These are phyloP conservation scores for Umbelopsis vinacea DNA, from an alignment of 192 early-diverging fungal species.

Conservation along the genomic window DNA sequence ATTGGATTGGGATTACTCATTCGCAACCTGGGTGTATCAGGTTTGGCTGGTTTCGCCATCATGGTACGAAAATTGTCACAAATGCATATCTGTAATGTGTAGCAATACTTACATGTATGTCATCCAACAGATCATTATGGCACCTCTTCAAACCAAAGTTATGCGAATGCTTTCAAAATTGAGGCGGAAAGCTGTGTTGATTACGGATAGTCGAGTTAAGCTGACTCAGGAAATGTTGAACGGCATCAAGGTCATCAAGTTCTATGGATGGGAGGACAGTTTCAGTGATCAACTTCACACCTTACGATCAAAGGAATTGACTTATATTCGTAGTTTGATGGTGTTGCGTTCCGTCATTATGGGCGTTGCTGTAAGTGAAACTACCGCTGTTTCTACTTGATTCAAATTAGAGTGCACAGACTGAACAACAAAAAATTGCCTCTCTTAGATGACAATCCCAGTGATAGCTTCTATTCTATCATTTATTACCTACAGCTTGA, in stretches of 20 bases:
- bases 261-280: conserved; percentile 70
- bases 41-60: conserved; percentile 63
- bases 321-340: conserved; percentile 39
- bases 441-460: conserved; percentile 37
- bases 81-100: not conserved
- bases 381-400: conserved; percentile 41
- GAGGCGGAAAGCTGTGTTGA: conserved; percentile 44
- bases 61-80: conserved; percentile 30
- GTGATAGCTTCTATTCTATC: conserved; percentile 51
- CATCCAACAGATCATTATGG: conserved; percentile 26
- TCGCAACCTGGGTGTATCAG: conserved; percentile 61
- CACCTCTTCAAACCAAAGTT: conserved; percentile 41
- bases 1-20: conserved; percentile 49
- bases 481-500: conserved; percentile 42
- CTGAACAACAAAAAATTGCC: conserved; percentile 1
- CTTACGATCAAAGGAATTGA: conserved; percentile 45
- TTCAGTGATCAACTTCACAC: conserved; percentile 46
- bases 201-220: conserved; percentile 79
- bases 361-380: conserved; percentile 40
- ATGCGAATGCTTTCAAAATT: conserved; percentile 38
- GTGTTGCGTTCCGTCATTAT: conserved; percentile 45
- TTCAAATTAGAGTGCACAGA: conserved; percentile 14
- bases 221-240: conserved; percentile 68
- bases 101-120: not conserved
- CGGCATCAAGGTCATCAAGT: conserved; percentile 79